These are phyloP conservation scores for Claviceps sorghi DNA, from an alignment of 2,329 filamentous ascomycete species.

Conservation along the genomic window DNA sequence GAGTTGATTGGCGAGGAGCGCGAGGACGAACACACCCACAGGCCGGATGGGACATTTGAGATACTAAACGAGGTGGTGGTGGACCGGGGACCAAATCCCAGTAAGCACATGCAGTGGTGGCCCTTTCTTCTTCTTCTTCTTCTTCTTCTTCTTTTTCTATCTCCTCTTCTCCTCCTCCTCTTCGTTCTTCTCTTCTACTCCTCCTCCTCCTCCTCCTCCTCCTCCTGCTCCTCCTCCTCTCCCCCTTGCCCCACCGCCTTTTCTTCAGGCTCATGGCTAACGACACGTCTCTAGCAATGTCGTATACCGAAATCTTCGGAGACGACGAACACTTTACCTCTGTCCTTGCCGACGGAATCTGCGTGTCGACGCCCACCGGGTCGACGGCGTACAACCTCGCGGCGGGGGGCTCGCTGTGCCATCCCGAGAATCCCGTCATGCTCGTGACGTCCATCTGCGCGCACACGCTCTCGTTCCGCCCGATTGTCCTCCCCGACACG, in stretches of 20 bases:
- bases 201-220: not conserved
- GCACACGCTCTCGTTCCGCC: constrained; percentile 86
- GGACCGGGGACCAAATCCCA: constrained; percentile 84
- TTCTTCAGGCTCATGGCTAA: not conserved
- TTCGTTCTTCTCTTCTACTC: not conserved
- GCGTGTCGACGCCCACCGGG: constrained; percentile 85
- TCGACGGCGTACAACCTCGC: constrained; percentile 93
- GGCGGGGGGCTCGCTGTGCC: constrained; percentile 85
- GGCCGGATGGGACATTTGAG: constrained; percentile 69
- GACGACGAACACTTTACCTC: constrained; percentile 94
- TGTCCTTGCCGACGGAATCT: constrained; percentile 82
- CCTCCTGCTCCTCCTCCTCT: not conserved
- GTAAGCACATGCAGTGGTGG: constrained; percentile 31
- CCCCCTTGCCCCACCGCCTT: not conserved
- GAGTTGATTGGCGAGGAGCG: constrained; percentile 78
- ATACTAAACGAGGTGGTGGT: constrained; percentile 96
- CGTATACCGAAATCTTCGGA: constrained; percentile 78
- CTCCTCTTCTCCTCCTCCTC: too few species aligned
- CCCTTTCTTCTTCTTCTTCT: not conserved
- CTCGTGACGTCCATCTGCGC: constrained; percentile 88
- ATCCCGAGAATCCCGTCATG: constrained; percentile 93
- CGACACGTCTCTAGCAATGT: constrained; percentile 54
- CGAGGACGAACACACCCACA: constrained; percentile 73
- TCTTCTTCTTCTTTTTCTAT: too few species aligned
- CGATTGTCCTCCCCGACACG: constrained; percentile 92